Conservation (phyloP, 2,329 filamentous ascomycete genomes). For the Onygenales sp. region DNA sequence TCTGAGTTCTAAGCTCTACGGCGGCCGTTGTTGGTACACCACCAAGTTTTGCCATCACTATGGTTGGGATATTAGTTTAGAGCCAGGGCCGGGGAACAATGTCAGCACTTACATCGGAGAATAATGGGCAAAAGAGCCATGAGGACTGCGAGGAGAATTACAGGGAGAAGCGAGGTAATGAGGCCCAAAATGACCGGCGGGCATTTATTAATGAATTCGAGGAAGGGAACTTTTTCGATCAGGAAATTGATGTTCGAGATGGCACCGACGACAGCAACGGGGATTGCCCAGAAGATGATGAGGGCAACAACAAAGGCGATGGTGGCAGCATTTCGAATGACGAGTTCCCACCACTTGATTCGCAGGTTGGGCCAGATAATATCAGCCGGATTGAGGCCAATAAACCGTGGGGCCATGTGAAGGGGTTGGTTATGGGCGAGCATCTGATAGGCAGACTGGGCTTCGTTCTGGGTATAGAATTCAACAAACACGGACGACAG, state of each 20-base stretch:
- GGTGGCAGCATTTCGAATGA: conserved; percentile 61
- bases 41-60: conserved; percentile 66
- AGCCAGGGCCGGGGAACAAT: neutral
- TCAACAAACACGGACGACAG: conserved; percentile 82
- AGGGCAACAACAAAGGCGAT: conserved; percentile 64
- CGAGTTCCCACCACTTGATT: conserved; percentile 77
- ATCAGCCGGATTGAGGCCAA: conserved; percentile 70
- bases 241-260: conserved; percentile 77
- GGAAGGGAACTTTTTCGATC: conserved; percentile 52
- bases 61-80: conserved; percentile 1
- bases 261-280: conserved; percentile 68
- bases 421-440: conserved; percentile 78
- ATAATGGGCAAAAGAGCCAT: conserved; percentile 80
- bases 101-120: conserved; percentile 53
- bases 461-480: conserved; percentile 71
- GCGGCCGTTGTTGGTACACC: conserved; percentile 72
- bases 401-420: conserved; percentile 77
- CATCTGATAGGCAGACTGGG: conserved; percentile 78
- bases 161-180: conserved; percentile 74
- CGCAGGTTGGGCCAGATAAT: conserved; percentile 80
- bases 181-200: conserved; percentile 67
- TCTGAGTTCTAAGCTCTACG: conserved; percentile 82
- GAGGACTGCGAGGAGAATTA: conserved; percentile 66
- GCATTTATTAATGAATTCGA: conserved; percentile 63
- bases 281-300: conserved; percentile 79